Evolutionary conservation across 768 basidiomycete genomes (phyloP).

Genomic region (Hemileccinum rubropunctum): DNA sequence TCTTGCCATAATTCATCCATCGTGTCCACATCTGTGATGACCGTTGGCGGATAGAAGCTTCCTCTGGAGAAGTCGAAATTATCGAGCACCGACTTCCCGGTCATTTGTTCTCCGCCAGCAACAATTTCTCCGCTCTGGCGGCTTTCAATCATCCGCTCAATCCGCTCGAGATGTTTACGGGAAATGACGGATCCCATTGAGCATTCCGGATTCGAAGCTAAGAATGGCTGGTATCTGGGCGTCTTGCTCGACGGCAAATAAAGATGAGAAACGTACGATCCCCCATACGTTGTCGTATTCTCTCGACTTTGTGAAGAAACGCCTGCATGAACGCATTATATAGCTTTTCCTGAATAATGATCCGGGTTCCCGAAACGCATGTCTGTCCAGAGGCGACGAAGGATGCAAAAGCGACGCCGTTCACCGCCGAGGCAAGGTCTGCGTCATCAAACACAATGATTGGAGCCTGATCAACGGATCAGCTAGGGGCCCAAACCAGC

Average conservation of each 20-base stretch:
- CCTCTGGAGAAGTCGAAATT: conserved; percentile 69
- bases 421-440: conserved; percentile 69
- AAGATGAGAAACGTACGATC: conserved; percentile 52
- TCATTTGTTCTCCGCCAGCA: conserved; percentile 65
- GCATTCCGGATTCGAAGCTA: conserved; percentile 67
- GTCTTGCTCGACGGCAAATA: not conserved
- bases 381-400: conserved; percentile 90
- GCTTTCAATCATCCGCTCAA: conserved; percentile 53
- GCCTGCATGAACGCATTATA: conserved; percentile 64
- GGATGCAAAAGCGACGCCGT: conserved; percentile 79
- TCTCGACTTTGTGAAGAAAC: conserved; percentile 61
- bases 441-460: conserved; percentile 79
- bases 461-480: conserved; percentile 53
- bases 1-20: conserved; percentile 74
- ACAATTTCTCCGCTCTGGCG: conserved; percentile 49
- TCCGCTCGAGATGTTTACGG: conserved; percentile 56
- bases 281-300: conserved; percentile 71
- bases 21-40: conserved; percentile 56
- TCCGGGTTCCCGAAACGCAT: conserved; percentile 87
- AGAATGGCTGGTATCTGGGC: not conserved
- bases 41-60: conserved; percentile 78
- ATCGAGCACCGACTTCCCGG: conserved; percentile 61
- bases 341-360: conserved; percentile 67
- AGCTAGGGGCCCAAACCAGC: not conserved
- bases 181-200: conserved; percentile 86